phyloP scores from a whole-genome alignment of 108 stramenopile genomes.

The Nitzschia inconspicua region DNA sequence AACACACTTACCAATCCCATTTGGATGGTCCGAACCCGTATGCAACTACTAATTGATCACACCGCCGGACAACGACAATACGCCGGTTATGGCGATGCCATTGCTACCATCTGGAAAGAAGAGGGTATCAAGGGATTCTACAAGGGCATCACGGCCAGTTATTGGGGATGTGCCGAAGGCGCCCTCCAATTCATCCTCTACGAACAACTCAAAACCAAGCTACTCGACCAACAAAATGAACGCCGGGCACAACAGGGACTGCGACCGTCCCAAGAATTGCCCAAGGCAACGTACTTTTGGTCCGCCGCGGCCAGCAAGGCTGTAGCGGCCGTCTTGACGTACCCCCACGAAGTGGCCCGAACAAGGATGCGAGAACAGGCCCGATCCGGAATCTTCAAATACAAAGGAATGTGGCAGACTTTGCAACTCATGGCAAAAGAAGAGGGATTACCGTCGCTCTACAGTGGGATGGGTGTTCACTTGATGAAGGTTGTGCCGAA shows the following conservation, averaged over 20 bases:
- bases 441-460: conserved; percentile 81
- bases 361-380: conserved; percentile 92
- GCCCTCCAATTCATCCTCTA: conserved; percentile 88
- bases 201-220: conserved; percentile 79
- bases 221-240: conserved; percentile 53
- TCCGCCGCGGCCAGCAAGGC: conserved; percentile 84
- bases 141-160: conserved; percentile 88
- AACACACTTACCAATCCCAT: conserved; percentile 93
- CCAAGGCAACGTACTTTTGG: conserved; percentile 64
- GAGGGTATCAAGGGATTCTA: conserved; percentile 86
- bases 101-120: conserved; percentile 68
- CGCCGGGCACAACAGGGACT: conserved; percentile 48
- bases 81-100: conserved; percentile 71
- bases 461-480: conserved; percentile 91
- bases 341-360: conserved; percentile 95
- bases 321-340: conserved; percentile 74
- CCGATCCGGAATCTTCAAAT: conserved; percentile 84
- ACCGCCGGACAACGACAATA: conserved; percentile 78
- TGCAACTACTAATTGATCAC: conserved; percentile 80
- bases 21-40: conserved; percentile 93
- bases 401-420: conserved; percentile 92
- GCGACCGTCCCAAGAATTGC: conserved; percentile 58
- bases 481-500: conserved; percentile 92
- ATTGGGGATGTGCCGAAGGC: conserved; percentile 93
- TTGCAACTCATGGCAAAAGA: conserved; percentile 81